Percentiles rank a stretch among this genome's conserved stretches.
phyloP scores from a whole-genome alignment of 495 filamentous ascomycete species.

The Aspergillus baeticus region DNA sequence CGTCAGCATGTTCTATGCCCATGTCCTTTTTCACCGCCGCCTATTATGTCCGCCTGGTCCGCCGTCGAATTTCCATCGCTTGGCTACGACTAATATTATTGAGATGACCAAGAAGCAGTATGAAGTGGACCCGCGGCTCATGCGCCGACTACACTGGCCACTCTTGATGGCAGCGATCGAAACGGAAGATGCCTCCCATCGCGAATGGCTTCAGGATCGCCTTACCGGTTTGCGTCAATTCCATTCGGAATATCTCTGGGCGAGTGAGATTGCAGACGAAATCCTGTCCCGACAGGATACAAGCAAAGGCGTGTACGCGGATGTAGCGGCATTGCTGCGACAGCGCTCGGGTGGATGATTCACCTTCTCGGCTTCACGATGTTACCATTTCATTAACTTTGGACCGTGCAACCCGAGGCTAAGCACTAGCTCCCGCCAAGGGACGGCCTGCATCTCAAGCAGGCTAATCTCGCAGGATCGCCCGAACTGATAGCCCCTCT shows the following conservation, averaged over 20 bases:
- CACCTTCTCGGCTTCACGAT: neutral
- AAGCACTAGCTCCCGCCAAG: conserved; percentile 1
- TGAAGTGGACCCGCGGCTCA: conserved; percentile 30
- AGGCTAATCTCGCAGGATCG: neutral
- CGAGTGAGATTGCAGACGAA: conserved; percentile 33
- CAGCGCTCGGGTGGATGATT: conserved; percentile 4
- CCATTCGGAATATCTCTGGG: conserved; percentile 37
- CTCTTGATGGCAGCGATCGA: conserved; percentile 47
- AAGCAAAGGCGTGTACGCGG: conserved; percentile 26
- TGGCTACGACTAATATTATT: conserved; percentile 35
- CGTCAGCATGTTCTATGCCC: conserved; percentile 43
- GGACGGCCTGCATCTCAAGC: neutral
- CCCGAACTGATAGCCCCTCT: conserved; percentile 6
- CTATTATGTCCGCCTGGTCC: conserved; percentile 25
- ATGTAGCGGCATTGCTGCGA: conserved; percentile 36
- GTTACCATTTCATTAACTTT: neutral
- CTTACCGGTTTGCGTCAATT: conserved; percentile 31
- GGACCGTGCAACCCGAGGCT: neutral
- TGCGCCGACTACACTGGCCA: conserved; percentile 45
- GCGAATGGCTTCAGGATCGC: conserved; percentile 38
- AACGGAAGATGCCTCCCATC: conserved; percentile 35
- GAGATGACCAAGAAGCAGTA: conserved; percentile 40
- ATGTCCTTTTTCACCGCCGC: conserved; percentile 44
- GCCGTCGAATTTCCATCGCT: conserved; percentile 30
- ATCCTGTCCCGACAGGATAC: conserved; percentile 32